Conservation (phyloP, 306 rosid species). For the Dalbergia cultrata region DNA sequence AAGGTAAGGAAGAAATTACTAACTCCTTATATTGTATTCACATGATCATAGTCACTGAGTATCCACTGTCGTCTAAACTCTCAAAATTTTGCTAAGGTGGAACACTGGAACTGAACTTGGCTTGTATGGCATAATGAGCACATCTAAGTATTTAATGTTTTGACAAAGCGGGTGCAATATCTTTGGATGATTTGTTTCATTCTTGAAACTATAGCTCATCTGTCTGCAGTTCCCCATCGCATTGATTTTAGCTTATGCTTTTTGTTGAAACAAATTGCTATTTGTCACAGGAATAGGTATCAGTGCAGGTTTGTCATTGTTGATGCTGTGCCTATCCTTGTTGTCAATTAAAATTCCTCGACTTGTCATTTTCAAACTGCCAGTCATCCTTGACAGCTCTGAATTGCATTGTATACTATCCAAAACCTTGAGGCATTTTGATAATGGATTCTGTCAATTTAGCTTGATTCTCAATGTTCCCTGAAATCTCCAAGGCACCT, state of each 20-base stretch:
- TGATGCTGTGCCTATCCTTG: too few species aligned
- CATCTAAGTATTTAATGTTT: not conserved
- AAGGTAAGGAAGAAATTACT: conserved; percentile 54
- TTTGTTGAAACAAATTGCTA: not conserved
- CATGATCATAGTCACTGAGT: conserved; percentile 17
- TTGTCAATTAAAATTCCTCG: too few species aligned
- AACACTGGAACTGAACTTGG: not conserved
- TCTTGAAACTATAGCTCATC: not conserved
- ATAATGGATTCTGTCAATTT: too few species aligned
- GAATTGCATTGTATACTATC: too few species aligned
- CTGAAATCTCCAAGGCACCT: too few species aligned
- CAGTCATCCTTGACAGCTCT: too few species aligned
- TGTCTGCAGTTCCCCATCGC: not conserved
- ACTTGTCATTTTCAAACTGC: too few species aligned
- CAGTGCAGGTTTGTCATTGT: too few species aligned
- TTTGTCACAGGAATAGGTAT: not conserved
- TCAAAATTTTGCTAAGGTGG: conserved; percentile 2
- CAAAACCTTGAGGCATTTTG: too few species aligned
- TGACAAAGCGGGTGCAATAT: conserved; percentile 2
- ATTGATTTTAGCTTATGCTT: conserved; percentile 16
- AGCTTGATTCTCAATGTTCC: too few species aligned
- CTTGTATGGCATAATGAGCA: conserved; percentile 34
- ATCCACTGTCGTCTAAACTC: conserved; percentile 6
- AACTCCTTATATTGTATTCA: conserved; percentile 11
- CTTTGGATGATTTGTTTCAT: not conserved